These are phyloP conservation scores for Pinus tabuliformis DNA, from an alignment of 75 land plant genomes.

Conservation along the genomic window DNA sequence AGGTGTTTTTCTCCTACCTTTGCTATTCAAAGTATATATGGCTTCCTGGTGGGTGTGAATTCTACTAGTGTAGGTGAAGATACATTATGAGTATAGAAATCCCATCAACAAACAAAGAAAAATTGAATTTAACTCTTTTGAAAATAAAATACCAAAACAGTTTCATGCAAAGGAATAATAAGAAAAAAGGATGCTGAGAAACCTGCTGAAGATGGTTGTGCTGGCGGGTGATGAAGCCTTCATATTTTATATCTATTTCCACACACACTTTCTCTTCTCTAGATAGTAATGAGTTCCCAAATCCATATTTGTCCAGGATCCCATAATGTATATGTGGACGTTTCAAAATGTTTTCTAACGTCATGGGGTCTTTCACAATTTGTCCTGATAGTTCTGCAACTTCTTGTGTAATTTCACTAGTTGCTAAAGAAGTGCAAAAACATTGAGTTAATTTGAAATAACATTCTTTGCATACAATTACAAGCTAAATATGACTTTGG, in stretches of 20 bases:
- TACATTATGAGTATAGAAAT: not conserved
- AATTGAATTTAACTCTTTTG: not conserved
- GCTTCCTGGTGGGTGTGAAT: not conserved
- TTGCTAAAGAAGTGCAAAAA: constrained; percentile 26
- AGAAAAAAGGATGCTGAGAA: not conserved
- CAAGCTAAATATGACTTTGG: not conserved
- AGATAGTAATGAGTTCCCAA: constrained; percentile 62
- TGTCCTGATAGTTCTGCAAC: constrained; percentile 70
- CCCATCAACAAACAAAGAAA: not conserved
- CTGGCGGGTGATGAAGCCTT: constrained; percentile 87
- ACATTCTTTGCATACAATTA: not conserved
- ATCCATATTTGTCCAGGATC: constrained; percentile 78
- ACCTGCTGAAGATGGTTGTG: constrained; percentile 83
- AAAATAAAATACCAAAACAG: not conserved
- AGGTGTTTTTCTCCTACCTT: constrained; percentile 1
- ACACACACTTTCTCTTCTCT: constrained; percentile 84
- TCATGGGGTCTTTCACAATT: constrained; percentile 52
- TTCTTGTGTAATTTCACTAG: constrained; percentile 65
- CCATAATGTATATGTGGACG: constrained; percentile 83
- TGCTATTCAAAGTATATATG: not conserved
- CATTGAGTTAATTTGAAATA: constrained; percentile 3
- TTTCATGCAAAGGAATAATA: not conserved
- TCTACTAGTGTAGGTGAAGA: not conserved
- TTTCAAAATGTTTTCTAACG: constrained; percentile 71
- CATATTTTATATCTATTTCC: constrained; percentile 95